Conservation (phyloP, 257 asterid genomes). For the Solanum chiquidenum region DNA sequence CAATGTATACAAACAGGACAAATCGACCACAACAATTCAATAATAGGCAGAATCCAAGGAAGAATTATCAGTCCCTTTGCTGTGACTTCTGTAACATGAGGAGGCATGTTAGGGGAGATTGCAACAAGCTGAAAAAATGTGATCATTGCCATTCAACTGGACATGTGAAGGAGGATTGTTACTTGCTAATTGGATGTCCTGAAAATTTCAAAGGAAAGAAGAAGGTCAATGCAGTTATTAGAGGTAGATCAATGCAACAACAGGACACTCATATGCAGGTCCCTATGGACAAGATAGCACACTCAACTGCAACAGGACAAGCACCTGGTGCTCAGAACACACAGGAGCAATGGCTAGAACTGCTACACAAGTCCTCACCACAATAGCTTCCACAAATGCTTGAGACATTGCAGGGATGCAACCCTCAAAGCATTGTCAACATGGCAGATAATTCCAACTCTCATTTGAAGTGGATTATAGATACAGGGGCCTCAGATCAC, state of each 20-base stretch:
- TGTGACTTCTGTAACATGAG: neutral
- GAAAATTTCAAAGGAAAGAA: neutral
- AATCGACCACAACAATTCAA: neutral
- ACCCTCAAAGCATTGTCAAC: neutral
- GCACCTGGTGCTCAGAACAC: neutral
- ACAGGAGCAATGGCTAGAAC: fast-evolving
- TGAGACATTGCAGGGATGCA: neutral
- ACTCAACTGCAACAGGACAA: too few species aligned
- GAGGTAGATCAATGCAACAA: neutral
- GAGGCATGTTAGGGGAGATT: too few species aligned
- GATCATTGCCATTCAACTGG: neutral
- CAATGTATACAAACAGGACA: neutral
- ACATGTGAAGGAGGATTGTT: neutral
- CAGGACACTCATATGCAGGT: too few species aligned
- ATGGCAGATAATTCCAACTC: neutral
- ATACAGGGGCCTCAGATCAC: neutral
- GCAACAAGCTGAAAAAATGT: neutral
- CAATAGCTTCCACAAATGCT: neutral
- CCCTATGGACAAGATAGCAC: neutral
- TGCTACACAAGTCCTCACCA: neutral
- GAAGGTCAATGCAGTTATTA: too few species aligned
- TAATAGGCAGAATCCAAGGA: neutral
- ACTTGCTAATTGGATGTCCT: too few species aligned
- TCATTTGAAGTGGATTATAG: neutral
- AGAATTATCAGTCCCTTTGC: neutral